A percentile compares a stretch with the other conserved stretches of the same genome.
Conservation (phyloP, 2,329 filamentous ascomycete species). For the Fusarium xyrophilum region DNA sequence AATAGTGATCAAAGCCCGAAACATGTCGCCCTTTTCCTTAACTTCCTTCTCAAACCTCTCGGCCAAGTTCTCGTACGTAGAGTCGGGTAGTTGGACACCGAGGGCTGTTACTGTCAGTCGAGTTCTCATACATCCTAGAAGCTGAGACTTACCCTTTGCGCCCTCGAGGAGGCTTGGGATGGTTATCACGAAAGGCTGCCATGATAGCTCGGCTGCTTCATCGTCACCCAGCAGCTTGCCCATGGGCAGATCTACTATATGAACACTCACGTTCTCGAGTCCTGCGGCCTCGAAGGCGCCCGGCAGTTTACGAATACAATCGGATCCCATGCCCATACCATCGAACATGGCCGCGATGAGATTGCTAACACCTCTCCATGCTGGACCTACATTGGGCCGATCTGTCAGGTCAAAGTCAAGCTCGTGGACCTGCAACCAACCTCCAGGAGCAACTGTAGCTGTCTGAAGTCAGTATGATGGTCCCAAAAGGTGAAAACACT, state of each 20-base stretch:
- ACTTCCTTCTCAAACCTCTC: constrained; percentile 21
- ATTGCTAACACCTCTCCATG: not conserved
- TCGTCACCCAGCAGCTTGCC: constrained; percentile 1
- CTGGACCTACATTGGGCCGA: not conserved
- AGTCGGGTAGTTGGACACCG: not conserved
- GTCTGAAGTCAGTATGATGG: not conserved
- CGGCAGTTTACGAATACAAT: not conserved
- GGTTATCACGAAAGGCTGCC: constrained; percentile 9
- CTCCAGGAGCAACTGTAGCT: constrained; percentile 12
- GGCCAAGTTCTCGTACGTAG: not conserved
- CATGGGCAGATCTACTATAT: constrained; percentile 7
- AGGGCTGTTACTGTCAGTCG: not conserved
- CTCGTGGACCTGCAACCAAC: constrained; percentile 21
- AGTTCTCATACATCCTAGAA: accelerated
- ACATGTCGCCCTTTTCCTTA: not conserved
- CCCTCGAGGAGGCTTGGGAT: constrained; percentile 3
- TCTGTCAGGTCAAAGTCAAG: constrained; percentile 1
- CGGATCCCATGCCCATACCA: constrained; percentile 1
- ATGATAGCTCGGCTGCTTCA: not conserved
- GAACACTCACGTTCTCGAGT: not conserved
- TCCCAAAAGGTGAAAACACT: too few relatives aligned
- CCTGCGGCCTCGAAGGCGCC: not conserved
- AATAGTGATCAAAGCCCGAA: not conserved
- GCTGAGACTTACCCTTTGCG: not conserved
- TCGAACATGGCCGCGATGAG: constrained; percentile 10